These are phyloP conservation scores for Micractinium sp. DNA, from an alignment of 139 green algal genomes.

Conservation along the genomic window DNA sequence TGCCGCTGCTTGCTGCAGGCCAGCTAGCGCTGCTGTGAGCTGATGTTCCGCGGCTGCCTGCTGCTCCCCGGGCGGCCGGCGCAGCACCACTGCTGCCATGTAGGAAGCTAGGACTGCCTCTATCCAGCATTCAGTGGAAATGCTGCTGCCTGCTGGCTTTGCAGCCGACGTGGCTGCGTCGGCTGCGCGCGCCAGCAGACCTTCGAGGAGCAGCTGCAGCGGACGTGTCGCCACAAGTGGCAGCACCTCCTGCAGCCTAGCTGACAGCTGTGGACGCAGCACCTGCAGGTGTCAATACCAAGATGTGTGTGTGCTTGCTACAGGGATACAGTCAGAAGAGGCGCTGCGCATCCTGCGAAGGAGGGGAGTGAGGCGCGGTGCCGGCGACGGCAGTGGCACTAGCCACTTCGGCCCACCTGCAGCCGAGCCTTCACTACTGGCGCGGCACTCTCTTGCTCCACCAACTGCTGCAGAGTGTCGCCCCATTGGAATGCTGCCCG, in stretches of 20 bases:
- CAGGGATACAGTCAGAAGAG: not conserved
- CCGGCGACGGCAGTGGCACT: not conserved
- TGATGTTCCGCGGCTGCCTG: not conserved
- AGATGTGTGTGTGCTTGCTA: not conserved
- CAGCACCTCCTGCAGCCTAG: not conserved
- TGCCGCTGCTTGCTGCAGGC: not conserved
- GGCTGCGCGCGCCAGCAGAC: not conserved
- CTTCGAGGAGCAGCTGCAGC: not conserved
- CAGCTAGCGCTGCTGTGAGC: not conserved
- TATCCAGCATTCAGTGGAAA: not conserved
- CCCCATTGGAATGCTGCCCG: slow-evolving; percentile 33
- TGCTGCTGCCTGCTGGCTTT: not conserved
- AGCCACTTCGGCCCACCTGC: not conserved
- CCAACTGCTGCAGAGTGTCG: slow-evolving; percentile 12
- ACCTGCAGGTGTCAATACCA: not conserved
- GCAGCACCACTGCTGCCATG: not conserved
- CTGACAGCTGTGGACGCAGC: not conserved
- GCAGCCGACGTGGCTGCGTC: not conserved
- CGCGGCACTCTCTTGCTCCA: not conserved
- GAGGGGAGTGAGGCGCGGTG: not conserved
- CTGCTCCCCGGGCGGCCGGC: not conserved
- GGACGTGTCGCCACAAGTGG: not conserved
- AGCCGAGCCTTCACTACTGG: not conserved
- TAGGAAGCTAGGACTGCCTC: slow-evolving; percentile 18
- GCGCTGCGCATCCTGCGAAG: not conserved